A percentile compares a stretch with the other conserved stretches of the same genome.
Conservation (phyloP, 176 grass and related monocot genomes). For the Eleusine indica region DNA sequence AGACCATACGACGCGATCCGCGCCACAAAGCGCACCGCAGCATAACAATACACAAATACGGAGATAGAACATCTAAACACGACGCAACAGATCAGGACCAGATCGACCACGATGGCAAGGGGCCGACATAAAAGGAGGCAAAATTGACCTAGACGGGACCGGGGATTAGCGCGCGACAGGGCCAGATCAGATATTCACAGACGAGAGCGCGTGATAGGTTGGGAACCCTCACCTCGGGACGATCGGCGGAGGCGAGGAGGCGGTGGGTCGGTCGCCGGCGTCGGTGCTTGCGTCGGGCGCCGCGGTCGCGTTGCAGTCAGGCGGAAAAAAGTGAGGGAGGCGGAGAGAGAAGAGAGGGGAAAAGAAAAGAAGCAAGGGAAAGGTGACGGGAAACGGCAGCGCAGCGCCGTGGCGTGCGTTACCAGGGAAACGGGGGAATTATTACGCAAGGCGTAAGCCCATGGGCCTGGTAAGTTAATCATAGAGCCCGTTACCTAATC, state of each 20-base stretch:
- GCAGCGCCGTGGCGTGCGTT: slow-evolving; percentile 3
- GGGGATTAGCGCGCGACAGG: background rate
- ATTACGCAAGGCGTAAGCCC: background rate
- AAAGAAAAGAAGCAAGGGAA: too few species aligned
- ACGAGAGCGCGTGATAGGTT: background rate
- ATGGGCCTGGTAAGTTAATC: background rate
- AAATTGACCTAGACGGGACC: background rate
- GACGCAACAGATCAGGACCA: background rate
- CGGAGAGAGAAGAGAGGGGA: background rate
- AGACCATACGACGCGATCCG: background rate
- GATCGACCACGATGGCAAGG: slow-evolving; percentile 1
- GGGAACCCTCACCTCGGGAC: background rate
- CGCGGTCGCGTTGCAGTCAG: background rate
- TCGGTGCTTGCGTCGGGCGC: background rate
- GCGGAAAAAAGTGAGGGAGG: background rate
- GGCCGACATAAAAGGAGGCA: background rate
- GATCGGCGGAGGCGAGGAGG: background rate
- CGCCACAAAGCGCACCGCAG: background rate
- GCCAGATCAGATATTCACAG: background rate
- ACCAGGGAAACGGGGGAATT: background rate
- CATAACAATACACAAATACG: background rate
- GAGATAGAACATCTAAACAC: background rate
- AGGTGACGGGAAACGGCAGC: slow-evolving; percentile 7
- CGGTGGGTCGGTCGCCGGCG: background rate
- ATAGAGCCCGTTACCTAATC: background rate